These are phyloP conservation scores for Neurospora sp. DNA, from an alignment of 495 filamentous ascomycete species.

Conservation along the genomic window DNA sequence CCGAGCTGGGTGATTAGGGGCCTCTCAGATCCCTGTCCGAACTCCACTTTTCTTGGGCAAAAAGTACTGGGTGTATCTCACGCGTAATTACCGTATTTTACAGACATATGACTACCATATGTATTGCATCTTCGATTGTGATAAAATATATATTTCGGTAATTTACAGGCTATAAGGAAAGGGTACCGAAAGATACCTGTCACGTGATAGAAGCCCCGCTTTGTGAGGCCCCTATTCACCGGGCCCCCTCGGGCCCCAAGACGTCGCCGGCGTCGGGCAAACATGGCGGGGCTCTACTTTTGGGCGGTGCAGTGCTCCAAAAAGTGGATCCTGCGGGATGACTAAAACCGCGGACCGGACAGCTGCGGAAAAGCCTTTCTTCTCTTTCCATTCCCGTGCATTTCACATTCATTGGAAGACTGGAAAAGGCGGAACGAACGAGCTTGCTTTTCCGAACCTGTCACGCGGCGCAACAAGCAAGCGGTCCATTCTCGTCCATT, in stretches of 20 bases:
- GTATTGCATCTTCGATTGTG: too few relatives aligned
- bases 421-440: not conserved
- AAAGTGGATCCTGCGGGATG: not conserved
- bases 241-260: not conserved
- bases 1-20: too few relatives aligned
- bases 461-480: conserved; percentile 4
- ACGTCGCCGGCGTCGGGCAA: not conserved
- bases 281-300: conserved; percentile 1
- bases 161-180: too few relatives aligned
- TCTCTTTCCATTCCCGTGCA: not conserved
- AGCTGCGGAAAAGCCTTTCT: not conserved
- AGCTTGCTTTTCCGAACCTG: not conserved
- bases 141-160: too few relatives aligned
- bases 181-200: too few relatives aligned
- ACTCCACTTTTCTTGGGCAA: too few relatives aligned
- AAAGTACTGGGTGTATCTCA: too few relatives aligned
- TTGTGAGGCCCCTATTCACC: too few relatives aligned
- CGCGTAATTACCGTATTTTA: too few relatives aligned
- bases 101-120: too few relatives aligned
- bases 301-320: not conserved
- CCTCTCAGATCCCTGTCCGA: too few relatives aligned
- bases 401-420: not conserved
- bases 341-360: conserved; percentile 1
- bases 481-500: conserved; percentile 5
- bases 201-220: too few relatives aligned